Evolutionary conservation across 192 early-diverging fungal species (phyloP).

Genomic region (Gryganskiella cystojenkinii): DNA sequence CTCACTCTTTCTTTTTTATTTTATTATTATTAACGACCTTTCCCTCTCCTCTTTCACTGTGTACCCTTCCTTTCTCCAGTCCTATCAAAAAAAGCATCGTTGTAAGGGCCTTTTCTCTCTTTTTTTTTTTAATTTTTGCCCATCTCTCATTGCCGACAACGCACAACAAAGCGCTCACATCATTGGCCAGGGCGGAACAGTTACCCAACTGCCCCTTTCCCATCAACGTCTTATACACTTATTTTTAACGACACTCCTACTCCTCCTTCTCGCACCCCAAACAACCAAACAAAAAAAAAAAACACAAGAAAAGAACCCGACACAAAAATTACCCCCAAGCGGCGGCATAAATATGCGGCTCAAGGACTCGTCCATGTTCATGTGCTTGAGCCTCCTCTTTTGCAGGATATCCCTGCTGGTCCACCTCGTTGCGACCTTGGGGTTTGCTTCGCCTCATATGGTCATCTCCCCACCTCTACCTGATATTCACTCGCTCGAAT

Average conservation of each 20-base stretch:
- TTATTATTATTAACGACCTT: background rate
- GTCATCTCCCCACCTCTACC: constrained; percentile 7
- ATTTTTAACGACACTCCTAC: background rate
- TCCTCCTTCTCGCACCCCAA: background rate
- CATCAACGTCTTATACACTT: background rate
- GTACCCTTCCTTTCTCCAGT: background rate
- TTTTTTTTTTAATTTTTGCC: too few relatives aligned
- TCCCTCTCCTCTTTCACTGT: background rate
- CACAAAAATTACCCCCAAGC: too few relatives aligned
- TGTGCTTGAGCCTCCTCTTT: constrained; percentile 36
- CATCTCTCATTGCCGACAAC: too few relatives aligned
- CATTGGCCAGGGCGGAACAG: background rate
- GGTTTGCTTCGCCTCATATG: constrained; percentile 10
- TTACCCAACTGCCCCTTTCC: background rate
- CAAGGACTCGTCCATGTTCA: constrained; percentile 35
- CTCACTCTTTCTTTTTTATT: too few relatives aligned
- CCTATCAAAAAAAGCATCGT: too few relatives aligned
- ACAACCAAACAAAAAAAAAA: background rate
- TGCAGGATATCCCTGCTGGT: constrained; percentile 18
- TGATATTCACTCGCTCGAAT: background rate
- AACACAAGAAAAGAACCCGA: too few relatives aligned
- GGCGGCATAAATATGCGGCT: constrained; percentile 28
- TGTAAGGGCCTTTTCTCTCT: too few relatives aligned
- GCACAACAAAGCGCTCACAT: too few relatives aligned
- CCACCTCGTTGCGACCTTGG: constrained; percentile 3